Percentiles rank a stretch among this genome's conserved stretches.
These are phyloP conservation scores for Trichoderma lentiforme DNA, from an alignment of 2,329 filamentous ascomycete genomes.

Conservation along the genomic window DNA sequence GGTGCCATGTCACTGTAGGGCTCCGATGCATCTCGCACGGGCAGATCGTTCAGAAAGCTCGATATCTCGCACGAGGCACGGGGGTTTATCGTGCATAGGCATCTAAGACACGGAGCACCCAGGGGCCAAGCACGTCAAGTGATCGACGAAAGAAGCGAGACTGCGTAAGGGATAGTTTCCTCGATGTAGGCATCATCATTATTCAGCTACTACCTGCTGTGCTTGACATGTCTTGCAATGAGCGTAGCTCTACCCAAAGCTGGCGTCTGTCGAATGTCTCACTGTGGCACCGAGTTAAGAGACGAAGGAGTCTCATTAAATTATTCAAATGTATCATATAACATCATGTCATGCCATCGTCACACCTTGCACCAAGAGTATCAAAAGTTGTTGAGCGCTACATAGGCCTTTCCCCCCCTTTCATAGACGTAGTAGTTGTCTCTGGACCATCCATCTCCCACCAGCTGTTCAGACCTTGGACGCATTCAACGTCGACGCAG, in stretches of 20 bases:
- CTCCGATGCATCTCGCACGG: not conserved
- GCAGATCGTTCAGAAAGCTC: not conserved
- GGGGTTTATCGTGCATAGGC: not conserved
- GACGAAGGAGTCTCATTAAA: not conserved
- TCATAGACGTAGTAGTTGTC: not conserved
- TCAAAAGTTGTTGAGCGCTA: not conserved
- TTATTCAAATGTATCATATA: not conserved
- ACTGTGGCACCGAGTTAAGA: not conserved
- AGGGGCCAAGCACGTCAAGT: not conserved
- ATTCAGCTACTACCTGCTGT: not conserved
- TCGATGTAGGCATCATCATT: not conserved
- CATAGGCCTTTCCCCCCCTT: not conserved
- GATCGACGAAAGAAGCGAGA: not conserved
- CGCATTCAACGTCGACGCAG: slow-evolving; percentile 23
- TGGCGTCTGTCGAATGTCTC: not conserved
- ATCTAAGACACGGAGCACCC: not conserved
- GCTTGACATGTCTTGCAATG: not conserved
- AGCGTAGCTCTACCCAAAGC: not conserved
- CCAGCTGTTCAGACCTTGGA: slow-evolving; percentile 27
- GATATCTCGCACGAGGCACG: not conserved
- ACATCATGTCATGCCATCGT: slow-evolving; percentile 7
- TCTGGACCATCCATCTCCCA: not conserved
- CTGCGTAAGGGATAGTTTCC: not conserved
- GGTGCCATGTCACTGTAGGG: not conserved
- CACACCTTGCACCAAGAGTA: not conserved